Percentiles rank a stretch among this genome's conserved stretches.
These are phyloP conservation scores for Lotmaria passim DNA, from an alignment of 208 protist genomes.

Conservation along the genomic window DNA sequence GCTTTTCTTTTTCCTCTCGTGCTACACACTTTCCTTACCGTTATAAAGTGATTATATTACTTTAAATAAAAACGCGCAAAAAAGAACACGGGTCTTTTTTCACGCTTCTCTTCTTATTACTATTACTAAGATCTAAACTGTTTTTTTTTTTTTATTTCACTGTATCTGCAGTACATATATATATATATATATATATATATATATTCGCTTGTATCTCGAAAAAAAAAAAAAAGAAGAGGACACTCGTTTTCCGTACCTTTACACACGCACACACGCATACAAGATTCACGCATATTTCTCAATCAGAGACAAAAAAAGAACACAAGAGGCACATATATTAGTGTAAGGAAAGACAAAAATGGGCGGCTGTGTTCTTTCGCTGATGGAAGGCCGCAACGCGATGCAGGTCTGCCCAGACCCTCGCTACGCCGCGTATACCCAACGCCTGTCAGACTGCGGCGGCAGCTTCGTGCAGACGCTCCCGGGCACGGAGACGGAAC, in stretches of 20 bases:
- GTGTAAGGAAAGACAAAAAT: conserved; percentile 29
- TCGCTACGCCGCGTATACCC: conserved; percentile 22
- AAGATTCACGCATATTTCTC: neutral
- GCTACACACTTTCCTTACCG: too few species aligned
- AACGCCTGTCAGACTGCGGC: conserved; percentile 14
- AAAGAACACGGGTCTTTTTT: too few species aligned
- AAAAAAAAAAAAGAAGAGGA: too few species aligned
- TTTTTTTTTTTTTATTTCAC: neutral
- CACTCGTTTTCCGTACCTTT: too few species aligned
- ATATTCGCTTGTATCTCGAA: too few species aligned
- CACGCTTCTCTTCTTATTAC: too few species aligned
- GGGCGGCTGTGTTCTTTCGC: conserved; percentile 49
- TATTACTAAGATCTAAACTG: too few species aligned
- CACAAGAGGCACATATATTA: neutral
- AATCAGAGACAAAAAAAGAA: conserved; percentile 3
- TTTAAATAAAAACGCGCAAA: too few species aligned
- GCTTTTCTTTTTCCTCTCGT: too few species aligned
- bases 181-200: conserved; percentile 1
- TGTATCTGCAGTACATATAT: neutral
- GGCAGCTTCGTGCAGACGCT: conserved; percentile 41
- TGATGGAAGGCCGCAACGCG: conserved; percentile 47
- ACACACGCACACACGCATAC: conserved; percentile 14
- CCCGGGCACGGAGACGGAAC: conserved; percentile 53
- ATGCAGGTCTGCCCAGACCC: conserved; percentile 31
- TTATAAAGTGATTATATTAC: too few species aligned